Evolutionary conservation across 257 asterid species (phyloP).

Genomic region (Solanum bulbocastanum): DNA sequence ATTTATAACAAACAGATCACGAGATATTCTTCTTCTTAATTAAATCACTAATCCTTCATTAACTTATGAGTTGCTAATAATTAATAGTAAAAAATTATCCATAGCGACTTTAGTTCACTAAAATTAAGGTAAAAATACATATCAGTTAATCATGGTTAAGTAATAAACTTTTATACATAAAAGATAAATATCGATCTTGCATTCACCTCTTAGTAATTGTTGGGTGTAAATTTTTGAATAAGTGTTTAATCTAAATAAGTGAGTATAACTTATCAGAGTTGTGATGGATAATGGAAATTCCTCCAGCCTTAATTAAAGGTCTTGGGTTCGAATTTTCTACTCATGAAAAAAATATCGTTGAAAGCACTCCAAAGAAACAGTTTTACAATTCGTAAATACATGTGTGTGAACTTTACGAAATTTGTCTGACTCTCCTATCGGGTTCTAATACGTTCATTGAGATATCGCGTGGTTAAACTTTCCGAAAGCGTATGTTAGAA

Average conservation of each 20-base stretch:
- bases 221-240: neutral
- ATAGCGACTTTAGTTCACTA: neutral
- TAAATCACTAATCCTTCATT: neutral
- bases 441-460: no score
- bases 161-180: neutral
- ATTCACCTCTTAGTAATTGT: neutral
- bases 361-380: accelerated
- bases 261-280: neutral
- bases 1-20: neutral
- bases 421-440: neutral
- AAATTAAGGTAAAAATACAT: neutral
- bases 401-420: neutral
- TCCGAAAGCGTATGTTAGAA: no score
- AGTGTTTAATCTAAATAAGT: neutral
- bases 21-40: neutral
- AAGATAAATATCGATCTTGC: neutral
- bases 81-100: neutral
- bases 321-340: accelerated
- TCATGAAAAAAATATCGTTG: neutral
- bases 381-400: neutral
- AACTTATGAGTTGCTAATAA: neutral
- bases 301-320: neutral
- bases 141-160: neutral
- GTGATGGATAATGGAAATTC: neutral
- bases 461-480: no score